phyloP scores from a whole-genome alignment of 176 grass and related monocot species.

The Ampelocalamus luodianensis region DNA sequence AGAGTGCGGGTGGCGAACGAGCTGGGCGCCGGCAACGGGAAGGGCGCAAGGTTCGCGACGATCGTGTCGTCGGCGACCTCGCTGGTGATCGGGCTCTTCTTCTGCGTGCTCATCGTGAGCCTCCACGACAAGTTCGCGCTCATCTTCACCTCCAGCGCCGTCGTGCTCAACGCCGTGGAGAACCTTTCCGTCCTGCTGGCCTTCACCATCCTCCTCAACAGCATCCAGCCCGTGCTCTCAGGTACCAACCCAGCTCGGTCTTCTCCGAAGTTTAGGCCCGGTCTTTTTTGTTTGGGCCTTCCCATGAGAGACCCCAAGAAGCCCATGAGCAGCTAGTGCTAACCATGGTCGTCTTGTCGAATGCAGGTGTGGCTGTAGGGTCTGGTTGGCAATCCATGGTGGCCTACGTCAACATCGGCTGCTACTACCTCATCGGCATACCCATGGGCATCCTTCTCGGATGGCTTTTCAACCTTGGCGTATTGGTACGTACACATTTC shows the following conservation, averaged over 20 bases:
- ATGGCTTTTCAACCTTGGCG: constrained; percentile 80
- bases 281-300: neutral
- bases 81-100: constrained; percentile 82
- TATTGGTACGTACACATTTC: constrained; percentile 61
- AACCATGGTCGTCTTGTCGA: neutral
- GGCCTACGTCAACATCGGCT: constrained; percentile 91
- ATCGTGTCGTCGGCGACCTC: constrained; percentile 71
- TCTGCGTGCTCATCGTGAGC: constrained; percentile 72
- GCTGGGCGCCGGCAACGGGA: constrained; percentile 86
- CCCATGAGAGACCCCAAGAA: no score
- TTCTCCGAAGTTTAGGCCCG: neutral
- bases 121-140: constrained; percentile 81
- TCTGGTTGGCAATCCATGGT: constrained; percentile 89
- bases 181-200: constrained; percentile 68
- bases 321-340: neutral
- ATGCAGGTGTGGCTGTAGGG: constrained; percentile 84
- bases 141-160: constrained; percentile 78
- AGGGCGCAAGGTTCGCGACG: constrained; percentile 75
- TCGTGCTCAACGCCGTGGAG: constrained; percentile 76
- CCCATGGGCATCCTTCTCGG: constrained; percentile 79
- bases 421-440: constrained; percentile 82
- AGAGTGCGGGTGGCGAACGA: constrained; percentile 93
- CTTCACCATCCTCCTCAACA: constrained; percentile 91
- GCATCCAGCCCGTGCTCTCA: constrained; percentile 87
- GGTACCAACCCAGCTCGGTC: constrained; percentile 18